These are phyloP conservation scores for Leishmania lainsoni DNA, from an alignment of 208 protist genomes.

Conservation along the genomic window DNA sequence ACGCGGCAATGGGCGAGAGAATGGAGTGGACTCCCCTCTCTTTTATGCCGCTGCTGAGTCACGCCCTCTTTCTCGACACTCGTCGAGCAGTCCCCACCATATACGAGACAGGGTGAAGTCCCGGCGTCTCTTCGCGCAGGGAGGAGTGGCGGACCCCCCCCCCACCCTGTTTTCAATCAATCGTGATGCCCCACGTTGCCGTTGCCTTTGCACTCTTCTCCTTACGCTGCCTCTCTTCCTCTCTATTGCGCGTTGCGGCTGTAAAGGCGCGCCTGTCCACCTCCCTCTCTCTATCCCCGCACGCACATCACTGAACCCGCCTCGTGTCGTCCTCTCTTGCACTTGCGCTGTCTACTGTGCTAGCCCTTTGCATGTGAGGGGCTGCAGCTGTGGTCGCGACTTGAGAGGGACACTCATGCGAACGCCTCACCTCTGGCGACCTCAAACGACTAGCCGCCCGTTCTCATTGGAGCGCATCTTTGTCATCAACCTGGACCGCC, in stretches of 20 bases:
- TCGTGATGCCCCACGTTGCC: background rate
- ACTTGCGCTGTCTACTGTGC: background rate
- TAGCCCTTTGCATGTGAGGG: background rate
- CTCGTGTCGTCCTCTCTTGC: background rate
- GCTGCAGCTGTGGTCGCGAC: background rate
- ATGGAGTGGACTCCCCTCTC: background rate
- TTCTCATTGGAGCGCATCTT: slow-evolving; percentile 38
- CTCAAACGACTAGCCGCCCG: background rate
- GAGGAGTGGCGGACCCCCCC: background rate
- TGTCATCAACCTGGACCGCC: slow-evolving; percentile 79
- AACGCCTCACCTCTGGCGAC: background rate
- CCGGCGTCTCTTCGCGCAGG: background rate
- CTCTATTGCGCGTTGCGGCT: background rate
- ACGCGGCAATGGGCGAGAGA: background rate
- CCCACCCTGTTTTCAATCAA: background rate
- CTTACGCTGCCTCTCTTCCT: no score
- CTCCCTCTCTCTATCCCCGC: background rate
- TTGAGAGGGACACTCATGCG: background rate
- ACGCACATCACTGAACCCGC: background rate
- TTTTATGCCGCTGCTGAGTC: background rate
- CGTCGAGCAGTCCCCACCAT: background rate
- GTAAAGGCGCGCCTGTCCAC: background rate
- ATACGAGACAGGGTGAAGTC: background rate
- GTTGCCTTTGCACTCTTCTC: background rate
- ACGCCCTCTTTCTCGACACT: background rate